A percentile compares a stretch with the other conserved stretches of the same genome.
phyloP scores from a whole-genome alignment of 2,329 filamentous ascomycete species.

The Dactylellina drechsleri region DNA sequence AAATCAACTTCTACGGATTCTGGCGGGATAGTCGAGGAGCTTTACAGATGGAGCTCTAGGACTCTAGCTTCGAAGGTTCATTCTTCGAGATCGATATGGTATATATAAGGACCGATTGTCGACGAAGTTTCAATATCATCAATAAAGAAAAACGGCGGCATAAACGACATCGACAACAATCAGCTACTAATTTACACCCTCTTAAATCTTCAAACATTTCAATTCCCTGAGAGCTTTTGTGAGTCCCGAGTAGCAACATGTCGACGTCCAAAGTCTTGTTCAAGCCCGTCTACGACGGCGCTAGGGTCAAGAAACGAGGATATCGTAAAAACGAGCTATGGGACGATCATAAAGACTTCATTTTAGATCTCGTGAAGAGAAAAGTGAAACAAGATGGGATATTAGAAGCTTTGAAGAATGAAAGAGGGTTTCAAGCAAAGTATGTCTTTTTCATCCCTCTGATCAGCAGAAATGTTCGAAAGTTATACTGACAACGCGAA shows the following conservation, averaged over 20 bases:
- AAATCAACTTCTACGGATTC: too few species aligned
- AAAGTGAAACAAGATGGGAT: constrained; percentile 33
- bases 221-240: not conserved
- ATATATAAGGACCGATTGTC: constrained; percentile 19
- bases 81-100: not conserved
- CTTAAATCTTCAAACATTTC: not conserved
- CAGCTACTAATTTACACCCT: too few species aligned
- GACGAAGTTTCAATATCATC: not conserved
- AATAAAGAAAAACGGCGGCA: not conserved
- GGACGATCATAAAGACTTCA: constrained; percentile 48
- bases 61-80: too few species aligned
- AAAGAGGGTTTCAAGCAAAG: constrained; percentile 39
- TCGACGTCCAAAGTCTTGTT: constrained; percentile 20
- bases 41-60: too few species aligned
- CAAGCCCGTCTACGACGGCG: constrained; percentile 38
- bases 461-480: constrained; percentile 14
- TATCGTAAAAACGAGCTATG: constrained; percentile 40
- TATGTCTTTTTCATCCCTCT: not conserved
- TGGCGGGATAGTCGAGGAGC: too few species aligned
- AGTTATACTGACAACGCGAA: constrained; percentile 24
- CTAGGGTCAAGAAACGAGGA: constrained; percentile 26
- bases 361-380: constrained; percentile 19
- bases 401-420: constrained; percentile 14
- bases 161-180: too few species aligned
- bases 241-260: not conserved